phyloP scores from a whole-genome alignment of 225 moss, liverwort and hornwort genomes.

The Sphagnum tenellum region DNA sequence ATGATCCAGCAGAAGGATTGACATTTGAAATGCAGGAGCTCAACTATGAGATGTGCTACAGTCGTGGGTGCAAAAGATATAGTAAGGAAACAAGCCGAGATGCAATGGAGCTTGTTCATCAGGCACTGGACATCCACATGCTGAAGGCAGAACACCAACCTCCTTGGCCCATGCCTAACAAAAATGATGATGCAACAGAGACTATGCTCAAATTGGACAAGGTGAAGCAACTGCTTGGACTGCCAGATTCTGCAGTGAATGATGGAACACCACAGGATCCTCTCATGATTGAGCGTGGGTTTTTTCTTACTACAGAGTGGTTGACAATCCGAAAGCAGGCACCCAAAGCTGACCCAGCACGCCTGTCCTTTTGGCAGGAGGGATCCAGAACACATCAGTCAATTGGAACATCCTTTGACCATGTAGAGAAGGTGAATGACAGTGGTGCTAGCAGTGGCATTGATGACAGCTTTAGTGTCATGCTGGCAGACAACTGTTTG shows the following conservation, averaged over 20 bases:
- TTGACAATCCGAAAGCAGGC: conserved; percentile 88
- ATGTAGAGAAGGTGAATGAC: conserved; percentile 34
- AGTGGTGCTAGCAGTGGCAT: conserved; percentile 73
- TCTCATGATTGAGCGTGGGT: conserved; percentile 52
- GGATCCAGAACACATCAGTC: conserved; percentile 45
- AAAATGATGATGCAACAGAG: conserved; percentile 36
- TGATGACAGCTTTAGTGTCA: conserved; percentile 87
- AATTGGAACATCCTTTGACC: conserved; percentile 45
- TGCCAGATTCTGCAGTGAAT: conserved; percentile 57
- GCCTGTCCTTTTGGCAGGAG: conserved; percentile 71
- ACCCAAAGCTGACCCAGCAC: conserved; percentile 78
- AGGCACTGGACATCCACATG: conserved; percentile 88
- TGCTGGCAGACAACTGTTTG: conserved; percentile 86
- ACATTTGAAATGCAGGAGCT: conserved; percentile 87
- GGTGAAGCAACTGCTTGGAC: conserved; percentile 81
- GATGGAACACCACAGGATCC: conserved; percentile 35
- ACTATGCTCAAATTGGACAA: conserved; percentile 78
- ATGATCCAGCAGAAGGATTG: conserved; percentile 86
- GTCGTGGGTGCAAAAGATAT: conserved; percentile 73
- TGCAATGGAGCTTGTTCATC: conserved; percentile 78
- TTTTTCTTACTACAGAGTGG: conserved; percentile 79
- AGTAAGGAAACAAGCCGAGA: conserved; percentile 74
- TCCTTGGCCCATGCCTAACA: conserved; percentile 21
- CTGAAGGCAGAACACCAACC: conserved; percentile 58
- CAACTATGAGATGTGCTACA: conserved; percentile 91